phyloP scores from a whole-genome alignment of 371 early-diverging fungal species.

The Vairimorpha necatrix region DNA sequence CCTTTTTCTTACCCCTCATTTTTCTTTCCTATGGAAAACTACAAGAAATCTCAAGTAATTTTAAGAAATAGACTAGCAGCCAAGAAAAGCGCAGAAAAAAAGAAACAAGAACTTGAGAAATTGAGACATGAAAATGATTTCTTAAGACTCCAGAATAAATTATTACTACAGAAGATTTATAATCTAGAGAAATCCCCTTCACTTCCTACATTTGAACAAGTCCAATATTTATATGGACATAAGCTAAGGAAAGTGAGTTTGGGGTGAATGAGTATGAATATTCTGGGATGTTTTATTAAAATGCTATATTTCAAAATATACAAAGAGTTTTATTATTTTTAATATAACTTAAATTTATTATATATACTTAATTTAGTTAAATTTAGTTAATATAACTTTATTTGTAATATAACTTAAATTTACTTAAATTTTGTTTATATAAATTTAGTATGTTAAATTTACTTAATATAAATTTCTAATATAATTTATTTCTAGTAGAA shows the following conservation, averaged over 20 bases:
- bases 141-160: not conserved
- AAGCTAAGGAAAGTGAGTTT: not conserved
- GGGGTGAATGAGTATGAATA: not conserved
- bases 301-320: too few species aligned
- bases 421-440: too few species aligned
- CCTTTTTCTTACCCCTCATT: too few species aligned
- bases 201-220: not conserved
- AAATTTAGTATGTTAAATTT: too few species aligned
- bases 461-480: too few species aligned
- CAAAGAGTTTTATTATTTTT: too few species aligned
- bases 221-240: conserved; percentile 2
- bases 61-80: conserved; percentile 8
- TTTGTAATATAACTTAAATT: too few species aligned
- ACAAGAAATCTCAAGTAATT: not conserved
- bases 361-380: too few species aligned
- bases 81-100: not conserved
- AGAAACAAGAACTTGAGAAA: not conserved
- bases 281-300: conserved; percentile 3
- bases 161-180: not conserved
- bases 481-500: conserved; percentile 45
- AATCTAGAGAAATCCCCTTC: not conserved
- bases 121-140: not conserved
- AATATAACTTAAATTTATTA: too few species aligned
- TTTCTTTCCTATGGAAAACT: too few species aligned
- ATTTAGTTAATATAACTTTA: too few species aligned